A percentile compares a stretch with the other conserved stretches of the same genome.
Evolutionary conservation across 305 asterid species (phyloP).

Genomic region (Fraxinus floribunda): DNA sequence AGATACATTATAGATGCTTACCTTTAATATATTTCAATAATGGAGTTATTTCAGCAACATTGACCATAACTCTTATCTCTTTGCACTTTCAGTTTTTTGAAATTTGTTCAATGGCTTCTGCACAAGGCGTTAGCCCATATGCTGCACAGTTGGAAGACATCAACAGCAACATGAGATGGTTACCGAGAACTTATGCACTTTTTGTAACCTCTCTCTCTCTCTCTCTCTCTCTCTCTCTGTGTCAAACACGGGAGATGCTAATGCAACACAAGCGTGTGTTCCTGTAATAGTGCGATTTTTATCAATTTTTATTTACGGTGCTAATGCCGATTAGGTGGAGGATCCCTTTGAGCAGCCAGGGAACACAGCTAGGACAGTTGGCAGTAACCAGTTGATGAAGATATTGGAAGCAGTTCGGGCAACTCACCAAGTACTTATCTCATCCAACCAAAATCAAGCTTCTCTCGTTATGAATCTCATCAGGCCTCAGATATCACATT

Average conservation of each 20-base stretch:
- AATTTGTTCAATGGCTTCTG: slow-evolving; percentile 63
- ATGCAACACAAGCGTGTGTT: neutral
- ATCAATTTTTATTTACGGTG: slow-evolving; percentile 15
- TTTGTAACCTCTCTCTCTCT: slow-evolving; percentile 57
- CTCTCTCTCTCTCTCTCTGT: neutral
- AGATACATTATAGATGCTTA: slow-evolving; percentile 5
- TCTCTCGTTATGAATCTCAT: slow-evolving; percentile 43
- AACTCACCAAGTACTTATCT: slow-evolving; percentile 45
- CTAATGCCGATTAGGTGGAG: slow-evolving; percentile 58
- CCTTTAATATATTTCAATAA: neutral
- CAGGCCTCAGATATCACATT: slow-evolving; percentile 45
- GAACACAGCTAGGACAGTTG: slow-evolving; percentile 73
- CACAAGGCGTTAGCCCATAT: slow-evolving; percentile 60
- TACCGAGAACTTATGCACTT: slow-evolving; percentile 82
- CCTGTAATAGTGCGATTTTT: neutral
- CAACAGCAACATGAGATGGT: slow-evolving; percentile 84
- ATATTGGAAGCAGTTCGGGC: slow-evolving; percentile 54
- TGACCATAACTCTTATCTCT: slow-evolving; percentile 27
- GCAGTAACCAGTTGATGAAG: slow-evolving; percentile 48
- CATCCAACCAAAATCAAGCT: slow-evolving; percentile 38
- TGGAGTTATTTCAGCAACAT: slow-evolving; percentile 22
- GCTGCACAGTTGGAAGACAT: slow-evolving; percentile 81
- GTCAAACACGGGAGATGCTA: neutral
- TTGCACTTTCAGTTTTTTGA: slow-evolving; percentile 68
- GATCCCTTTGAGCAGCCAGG: slow-evolving; percentile 96